Conservation (phyloP, 306 rosid genomes). For the Aeschynomene evenia region DNA sequence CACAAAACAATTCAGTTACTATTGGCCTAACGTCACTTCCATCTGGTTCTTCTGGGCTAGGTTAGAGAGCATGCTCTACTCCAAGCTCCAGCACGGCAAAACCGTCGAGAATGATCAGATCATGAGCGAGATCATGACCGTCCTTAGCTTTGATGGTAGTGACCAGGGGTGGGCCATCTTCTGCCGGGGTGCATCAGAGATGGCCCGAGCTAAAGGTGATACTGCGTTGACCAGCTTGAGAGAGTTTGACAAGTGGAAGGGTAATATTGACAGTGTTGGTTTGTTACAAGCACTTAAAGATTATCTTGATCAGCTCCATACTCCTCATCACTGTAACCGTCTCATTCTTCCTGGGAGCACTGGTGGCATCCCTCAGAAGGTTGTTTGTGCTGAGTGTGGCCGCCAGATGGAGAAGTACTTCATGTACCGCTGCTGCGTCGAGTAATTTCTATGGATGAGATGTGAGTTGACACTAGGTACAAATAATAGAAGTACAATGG, state of each 20-base stretch:
- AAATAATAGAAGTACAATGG: too few relatives aligned
- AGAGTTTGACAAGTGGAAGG: constrained; percentile 49
- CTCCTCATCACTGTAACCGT: constrained; percentile 74
- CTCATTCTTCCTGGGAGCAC: constrained; percentile 69
- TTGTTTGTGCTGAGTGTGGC: constrained; percentile 83
- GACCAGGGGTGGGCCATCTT: constrained; percentile 79
- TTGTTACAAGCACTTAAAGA: constrained; percentile 42
- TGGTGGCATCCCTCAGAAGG: constrained; percentile 62
- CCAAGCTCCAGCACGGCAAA: constrained; percentile 50
- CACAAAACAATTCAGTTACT: constrained; percentile 46
- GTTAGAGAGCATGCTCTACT: constrained; percentile 82
- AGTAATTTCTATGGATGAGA: too few relatives aligned
- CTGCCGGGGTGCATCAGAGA: constrained; percentile 48
- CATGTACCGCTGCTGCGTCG: constrained; percentile 86
- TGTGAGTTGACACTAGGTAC: too few relatives aligned
- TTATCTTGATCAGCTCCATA: constrained; percentile 38
- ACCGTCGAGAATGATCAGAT: constrained; percentile 54
- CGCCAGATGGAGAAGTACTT: constrained; percentile 85
- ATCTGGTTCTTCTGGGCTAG: constrained; percentile 90
- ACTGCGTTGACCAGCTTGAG: constrained; percentile 36
- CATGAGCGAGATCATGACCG: constrained; percentile 67
- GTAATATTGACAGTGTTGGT: constrained; percentile 27
- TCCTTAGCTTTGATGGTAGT: constrained; percentile 79
- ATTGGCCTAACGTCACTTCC: constrained; percentile 48
- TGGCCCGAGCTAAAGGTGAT: constrained; percentile 71